Evolutionary conservation across 305 asterid genomes (phyloP), one percentile per base, ranked within the genome.

Genomic region (Fraxinus angustifolia): DNA sequence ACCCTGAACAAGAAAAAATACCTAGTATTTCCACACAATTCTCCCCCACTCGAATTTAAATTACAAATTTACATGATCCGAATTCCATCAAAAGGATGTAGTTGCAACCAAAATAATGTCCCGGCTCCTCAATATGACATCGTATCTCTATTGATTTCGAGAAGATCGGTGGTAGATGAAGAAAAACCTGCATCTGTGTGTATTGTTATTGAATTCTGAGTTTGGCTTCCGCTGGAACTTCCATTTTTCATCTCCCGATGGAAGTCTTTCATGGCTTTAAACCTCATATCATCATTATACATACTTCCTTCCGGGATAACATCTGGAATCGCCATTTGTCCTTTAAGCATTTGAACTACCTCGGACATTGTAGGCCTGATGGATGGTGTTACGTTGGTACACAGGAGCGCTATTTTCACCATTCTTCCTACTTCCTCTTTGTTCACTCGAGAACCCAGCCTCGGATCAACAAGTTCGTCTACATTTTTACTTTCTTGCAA

Each of bases 321-420:
- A 40, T 88, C 91, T 2, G 99, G 96, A 79, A 93, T 68, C 1
- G 12, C 81, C 85, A 81, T 87, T 80, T 86, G 79, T 4, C 93
- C 98, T 85, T 96, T 97, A 3, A 96, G 94, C 93, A 96, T 94
- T 76, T 88, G 89, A 58, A 94, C 97, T 0, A 87, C 96, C 86
- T 92, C 97, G 0, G 97, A 81, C 99, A 96, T 96, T 0, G 90
- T 81, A 3, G 99, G 99, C 93, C 99, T 86, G 16, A 91, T 71
- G 0, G 98, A 90, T 2, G 98, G 93, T 23, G 97, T 88, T 10
- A 91, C 88, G 75, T 89, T 89, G 34, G 98, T 92, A 91, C 99
- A 96, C 86, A 89, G 80, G 8, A 96, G 88, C 34, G 97, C 95
- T 76, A 93, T 83, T 88, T 89, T 93, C 79, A 92, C 90, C 80